Base-by-base conservation (phyloP, 2,329 filamentous ascomycete species). In the Leptographium lundbergii region DNA sequence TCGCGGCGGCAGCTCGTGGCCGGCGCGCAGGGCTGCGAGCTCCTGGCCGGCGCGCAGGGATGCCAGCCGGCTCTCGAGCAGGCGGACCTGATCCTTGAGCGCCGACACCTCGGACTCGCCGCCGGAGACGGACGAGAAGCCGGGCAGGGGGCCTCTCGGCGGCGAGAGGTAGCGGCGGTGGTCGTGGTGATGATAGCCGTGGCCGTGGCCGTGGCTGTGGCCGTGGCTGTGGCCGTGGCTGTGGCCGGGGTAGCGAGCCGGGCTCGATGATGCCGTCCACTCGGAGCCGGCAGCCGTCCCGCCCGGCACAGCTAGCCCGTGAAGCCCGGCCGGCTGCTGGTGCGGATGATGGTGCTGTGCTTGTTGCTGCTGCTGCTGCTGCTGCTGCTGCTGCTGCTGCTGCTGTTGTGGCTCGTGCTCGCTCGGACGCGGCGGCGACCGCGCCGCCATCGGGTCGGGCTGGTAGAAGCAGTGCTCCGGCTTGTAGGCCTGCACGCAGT, bases 11-110 rank as follows among this genome's bases (percentile, higher is more conserved):
- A 10, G n/a, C n/a, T n/a, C n/a, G n/a, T n/a, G 36, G 10, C 4
- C 36, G 36, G 36, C 36, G 4, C 6, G 29, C 5, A 32, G 5
- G 29, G 56, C 48, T 39, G 36, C 29, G 58, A 7, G n/a, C 19
- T 61, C 60, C 14, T 60, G 57, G 24, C 60, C 59, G 55, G 59
- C 52, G 63, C 61, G 66, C 63, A 22, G 61, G 61, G 64, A 67
- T 6, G 68, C 68, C 3, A 77, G 64, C 61, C 74, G 72, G 22
- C 74, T 69, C 66, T 80, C 75, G 9, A 80, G 72, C 10, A 76
- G 67, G 42, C 63, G 67, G 19, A 79, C 73, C 59, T 70, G 70
- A 14, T 61, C 65, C 60, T 67, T 72, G 63, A 80, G 65, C 0
- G 67, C 66, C 27, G 75, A 70, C 13, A 75, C 56, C 39, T 76